A percentile compares a stretch with the other conserved stretches of the same genome.
These are phyloP conservation scores for Sarocladiaceae sp. DNA, from an alignment of 2,329 filamentous ascomycete species.

Conservation along the genomic window DNA sequence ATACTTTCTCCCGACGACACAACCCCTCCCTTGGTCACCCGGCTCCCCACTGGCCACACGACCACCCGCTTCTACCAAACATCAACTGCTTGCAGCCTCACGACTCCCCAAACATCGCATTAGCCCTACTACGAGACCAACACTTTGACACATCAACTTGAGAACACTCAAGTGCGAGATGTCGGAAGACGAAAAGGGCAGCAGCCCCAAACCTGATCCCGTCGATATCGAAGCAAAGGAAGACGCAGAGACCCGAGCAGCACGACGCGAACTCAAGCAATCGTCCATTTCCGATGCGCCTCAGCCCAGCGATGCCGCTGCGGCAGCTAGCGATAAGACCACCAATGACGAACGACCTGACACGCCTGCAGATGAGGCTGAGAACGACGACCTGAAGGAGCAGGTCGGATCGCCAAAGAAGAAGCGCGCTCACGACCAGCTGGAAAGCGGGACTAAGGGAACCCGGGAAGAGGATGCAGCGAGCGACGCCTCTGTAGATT, in stretches of 20 bases:
- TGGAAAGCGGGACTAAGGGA: slow-evolving; percentile 41
- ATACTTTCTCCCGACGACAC: background rate
- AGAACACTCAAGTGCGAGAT: background rate
- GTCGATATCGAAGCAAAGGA: slow-evolving; percentile 37
- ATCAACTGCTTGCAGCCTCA: background rate
- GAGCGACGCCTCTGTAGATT: slow-evolving; percentile 34
- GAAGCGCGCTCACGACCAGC: slow-evolving; percentile 55
- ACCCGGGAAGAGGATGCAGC: slow-evolving; percentile 35
- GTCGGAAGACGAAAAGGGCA: slow-evolving; percentile 17
- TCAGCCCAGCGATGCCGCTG: background rate
- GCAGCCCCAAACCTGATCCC: slow-evolving; percentile 31
- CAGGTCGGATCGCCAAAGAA: slow-evolving; percentile 57
- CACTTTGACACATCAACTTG: background rate
- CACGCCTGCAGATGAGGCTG: slow-evolving; percentile 4
- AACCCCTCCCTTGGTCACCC: background rate
- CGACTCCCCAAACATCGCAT: background rate
- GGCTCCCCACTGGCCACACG: background rate
- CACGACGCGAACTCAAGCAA: slow-evolving; percentile 58
- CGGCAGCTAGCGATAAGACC: slow-evolving; percentile 18
- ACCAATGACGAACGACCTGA: slow-evolving; percentile 25
- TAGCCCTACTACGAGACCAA: background rate
- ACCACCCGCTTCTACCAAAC: background rate
- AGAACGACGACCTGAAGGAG: slow-evolving; percentile 25
- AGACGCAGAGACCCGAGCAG: slow-evolving; percentile 57
- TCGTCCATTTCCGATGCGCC: slow-evolving; percentile 50